Percentiles rank a stretch among this genome's conserved stretches.
These are phyloP conservation scores for Petunia hybrid DNA, from an alignment of 305 asterid species.

Conservation along the genomic window DNA sequence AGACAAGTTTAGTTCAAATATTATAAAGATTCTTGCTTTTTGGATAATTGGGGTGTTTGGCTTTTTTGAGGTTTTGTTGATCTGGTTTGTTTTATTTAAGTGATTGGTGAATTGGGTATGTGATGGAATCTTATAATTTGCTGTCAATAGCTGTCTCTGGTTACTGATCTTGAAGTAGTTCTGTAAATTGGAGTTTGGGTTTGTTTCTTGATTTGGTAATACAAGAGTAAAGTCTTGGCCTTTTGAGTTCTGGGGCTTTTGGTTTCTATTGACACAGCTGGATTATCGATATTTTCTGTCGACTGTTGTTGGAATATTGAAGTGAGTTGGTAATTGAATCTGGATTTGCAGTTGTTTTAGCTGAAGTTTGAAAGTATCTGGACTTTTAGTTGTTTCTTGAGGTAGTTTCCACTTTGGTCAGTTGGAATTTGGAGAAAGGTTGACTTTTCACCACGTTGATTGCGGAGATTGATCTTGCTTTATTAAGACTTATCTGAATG, in stretches of 20 bases:
- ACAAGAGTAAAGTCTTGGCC: background rate
- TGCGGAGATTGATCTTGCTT: constrained; percentile 41
- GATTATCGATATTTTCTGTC: background rate
- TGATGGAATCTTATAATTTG: constrained; percentile 13
- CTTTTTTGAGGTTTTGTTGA: constrained; percentile 13
- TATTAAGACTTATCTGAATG: constrained; percentile 32
- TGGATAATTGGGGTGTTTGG: background rate
- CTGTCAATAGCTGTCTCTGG: background rate
- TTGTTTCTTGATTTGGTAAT: constrained; percentile 23
- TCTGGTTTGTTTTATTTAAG: constrained; percentile 13
- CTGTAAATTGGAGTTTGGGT: background rate
- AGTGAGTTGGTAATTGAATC: background rate
- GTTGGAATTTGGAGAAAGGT: background rate
- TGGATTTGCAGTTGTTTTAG: background rate
- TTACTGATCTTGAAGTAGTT: background rate
- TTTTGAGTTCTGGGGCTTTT: background rate
- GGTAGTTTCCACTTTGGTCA: constrained; percentile 23
- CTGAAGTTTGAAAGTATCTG: constrained; percentile 1
- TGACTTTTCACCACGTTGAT: constrained; percentile 8
- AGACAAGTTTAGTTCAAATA: background rate
- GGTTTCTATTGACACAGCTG: background rate
- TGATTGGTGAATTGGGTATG: constrained; percentile 24
- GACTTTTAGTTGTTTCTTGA: constrained; percentile 11
- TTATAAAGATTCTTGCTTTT: background rate
- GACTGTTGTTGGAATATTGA: background rate